phyloP scores from a whole-genome alignment of 768 basidiomycete genomes.

The Lactifluus subvellereus region DNA sequence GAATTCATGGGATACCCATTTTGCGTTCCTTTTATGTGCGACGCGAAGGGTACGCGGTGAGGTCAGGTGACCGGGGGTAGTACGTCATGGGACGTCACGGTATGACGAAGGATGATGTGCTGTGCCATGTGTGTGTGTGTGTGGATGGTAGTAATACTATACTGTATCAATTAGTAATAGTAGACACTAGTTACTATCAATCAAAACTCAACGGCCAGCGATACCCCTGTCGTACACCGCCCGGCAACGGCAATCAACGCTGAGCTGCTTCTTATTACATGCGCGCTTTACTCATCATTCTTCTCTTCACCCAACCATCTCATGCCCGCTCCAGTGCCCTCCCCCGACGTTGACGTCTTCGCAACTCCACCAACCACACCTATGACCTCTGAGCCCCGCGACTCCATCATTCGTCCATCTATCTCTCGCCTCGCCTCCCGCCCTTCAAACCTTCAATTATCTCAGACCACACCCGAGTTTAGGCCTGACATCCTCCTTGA shows the following conservation, averaged over 20 bases:
- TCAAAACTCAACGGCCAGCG: not conserved
- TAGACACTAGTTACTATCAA: no score
- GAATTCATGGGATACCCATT: not conserved
- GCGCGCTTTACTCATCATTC: no score
- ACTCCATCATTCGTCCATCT: conserved; percentile 33
- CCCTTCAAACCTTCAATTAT: conserved; percentile 35
- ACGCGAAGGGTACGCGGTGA: not conserved
- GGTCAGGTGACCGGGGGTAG: not conserved
- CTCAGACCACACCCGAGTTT: conserved; percentile 30
- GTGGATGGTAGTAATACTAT: no score
- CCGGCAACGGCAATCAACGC: no score
- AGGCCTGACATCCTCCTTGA: conserved; percentile 36
- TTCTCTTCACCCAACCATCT: not conserved
- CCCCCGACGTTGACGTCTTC: conserved; percentile 37
- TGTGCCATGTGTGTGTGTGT: no score
- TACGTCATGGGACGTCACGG: conserved; percentile 1
- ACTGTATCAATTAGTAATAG: no score
- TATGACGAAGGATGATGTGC: not conserved
- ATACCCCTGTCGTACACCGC: not conserved
- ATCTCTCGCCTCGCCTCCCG: conserved; percentile 35
- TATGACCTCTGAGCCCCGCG: conserved; percentile 22
- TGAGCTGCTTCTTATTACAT: no score
- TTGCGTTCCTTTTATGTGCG: not conserved
- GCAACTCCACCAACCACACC: conserved; percentile 43
- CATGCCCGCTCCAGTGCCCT: conserved; percentile 12